A percentile compares a stretch with the other conserved stretches of the same genome.
These are phyloP conservation scores for Colletotrichum musicola DNA, from an alignment of 2,329 filamentous ascomycete genomes.

Conservation along the genomic window DNA sequence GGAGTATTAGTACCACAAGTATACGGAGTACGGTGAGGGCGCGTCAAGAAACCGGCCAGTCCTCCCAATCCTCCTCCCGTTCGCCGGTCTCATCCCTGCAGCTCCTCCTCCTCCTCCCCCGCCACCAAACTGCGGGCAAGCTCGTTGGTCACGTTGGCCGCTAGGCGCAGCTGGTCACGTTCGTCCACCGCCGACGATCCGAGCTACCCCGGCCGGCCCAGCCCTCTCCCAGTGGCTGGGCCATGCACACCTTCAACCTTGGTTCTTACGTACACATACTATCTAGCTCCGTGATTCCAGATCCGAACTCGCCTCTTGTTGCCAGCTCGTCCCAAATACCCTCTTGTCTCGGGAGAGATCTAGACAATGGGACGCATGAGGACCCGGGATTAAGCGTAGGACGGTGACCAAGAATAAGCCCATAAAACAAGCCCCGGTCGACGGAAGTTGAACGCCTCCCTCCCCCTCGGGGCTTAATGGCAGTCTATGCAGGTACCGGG, in stretches of 20 bases:
- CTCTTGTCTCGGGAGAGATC: no score
- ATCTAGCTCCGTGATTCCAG: no score
- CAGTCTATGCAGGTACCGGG: conserved; percentile 21
- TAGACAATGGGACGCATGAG: no score
- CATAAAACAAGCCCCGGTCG: not conserved
- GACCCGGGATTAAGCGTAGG: not conserved
- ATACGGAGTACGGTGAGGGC: not conserved
- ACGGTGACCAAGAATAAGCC: not conserved
- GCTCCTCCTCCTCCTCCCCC: conserved; percentile 6
- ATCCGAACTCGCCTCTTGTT: no score
- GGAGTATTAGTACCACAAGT: no score
- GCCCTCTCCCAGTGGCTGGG: not conserved
- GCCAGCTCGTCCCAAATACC: no score
- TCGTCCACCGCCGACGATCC: conserved; percentile 16
- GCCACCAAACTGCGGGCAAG: conserved; percentile 8
- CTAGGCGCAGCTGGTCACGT: conserved; percentile 34
- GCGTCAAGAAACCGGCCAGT: conserved; percentile 10
- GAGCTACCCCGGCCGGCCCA: conserved; percentile 1
- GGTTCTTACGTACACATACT: no score
- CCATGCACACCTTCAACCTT: not conserved
- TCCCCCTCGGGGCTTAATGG: not conserved
- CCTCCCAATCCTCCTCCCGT: not conserved
- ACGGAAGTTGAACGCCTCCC: not conserved
- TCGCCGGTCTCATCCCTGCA: conserved; percentile 26
- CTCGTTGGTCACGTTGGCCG: conserved; percentile 29